These are phyloP conservation scores for Vitis hybrid DNA, from an alignment of 177 flowering plant genomes.

Conservation along the genomic window DNA sequence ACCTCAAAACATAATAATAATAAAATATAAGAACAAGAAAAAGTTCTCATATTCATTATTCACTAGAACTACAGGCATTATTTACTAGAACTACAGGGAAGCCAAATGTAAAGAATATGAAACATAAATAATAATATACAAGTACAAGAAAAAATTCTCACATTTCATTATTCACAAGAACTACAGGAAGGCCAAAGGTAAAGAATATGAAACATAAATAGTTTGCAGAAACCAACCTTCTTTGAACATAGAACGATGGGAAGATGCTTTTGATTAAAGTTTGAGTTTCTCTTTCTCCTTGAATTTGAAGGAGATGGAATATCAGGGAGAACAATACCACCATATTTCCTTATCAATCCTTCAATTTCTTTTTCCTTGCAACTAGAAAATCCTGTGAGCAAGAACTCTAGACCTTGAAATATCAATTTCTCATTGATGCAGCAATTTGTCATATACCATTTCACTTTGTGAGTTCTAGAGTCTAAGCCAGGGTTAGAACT, in stretches of 20 bases:
- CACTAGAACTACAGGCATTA: too few species aligned
- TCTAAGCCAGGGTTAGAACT: slow-evolving; percentile 16
- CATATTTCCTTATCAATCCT: slow-evolving; percentile 53
- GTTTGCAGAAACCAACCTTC: slow-evolving; percentile 51
- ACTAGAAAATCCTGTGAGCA: slow-evolving; percentile 70
- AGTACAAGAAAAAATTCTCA: too few species aligned
- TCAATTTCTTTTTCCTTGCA: slow-evolving; percentile 57
- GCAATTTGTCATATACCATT: slow-evolving; percentile 16
- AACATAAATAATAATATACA: too few species aligned
- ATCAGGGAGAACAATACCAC: slow-evolving; percentile 67
- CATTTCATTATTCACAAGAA: too few species aligned
- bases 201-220: background rate
- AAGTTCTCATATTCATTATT: too few species aligned
- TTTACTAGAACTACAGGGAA: too few species aligned
- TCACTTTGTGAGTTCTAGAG: slow-evolving; percentile 27
- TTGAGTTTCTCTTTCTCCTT: slow-evolving; percentile 35
- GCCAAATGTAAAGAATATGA: background rate
- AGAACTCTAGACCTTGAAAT: slow-evolving; percentile 65
- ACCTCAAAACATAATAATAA: too few species aligned
- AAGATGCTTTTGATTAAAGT: slow-evolving; percentile 25
- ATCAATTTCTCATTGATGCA: slow-evolving; percentile 29
- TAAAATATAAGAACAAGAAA: too few species aligned
- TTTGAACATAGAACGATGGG: slow-evolving; percentile 62
- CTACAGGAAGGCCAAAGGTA: too few species aligned
- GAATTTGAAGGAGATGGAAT: slow-evolving; percentile 52